These are phyloP conservation scores for Stygiomarasmius scandens DNA, from an alignment of 1,284 basidiomycete genomes.

Conservation along the genomic window DNA sequence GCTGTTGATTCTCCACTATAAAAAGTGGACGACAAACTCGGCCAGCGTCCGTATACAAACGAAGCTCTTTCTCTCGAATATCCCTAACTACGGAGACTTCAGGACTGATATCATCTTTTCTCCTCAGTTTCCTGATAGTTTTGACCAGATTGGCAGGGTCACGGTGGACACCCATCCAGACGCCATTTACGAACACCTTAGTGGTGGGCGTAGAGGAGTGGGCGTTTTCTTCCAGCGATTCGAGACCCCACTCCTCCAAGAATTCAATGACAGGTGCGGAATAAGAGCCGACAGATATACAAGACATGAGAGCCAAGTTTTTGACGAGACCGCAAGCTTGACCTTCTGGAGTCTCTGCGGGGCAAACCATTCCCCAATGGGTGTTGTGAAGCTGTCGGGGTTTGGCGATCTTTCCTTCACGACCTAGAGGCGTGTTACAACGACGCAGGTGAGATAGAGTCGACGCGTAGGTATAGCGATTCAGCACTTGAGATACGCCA, in stretches of 20 bases:
- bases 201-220: slow-evolving; percentile 84
- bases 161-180: slow-evolving; percentile 99
- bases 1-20: slow-evolving; percentile 90
- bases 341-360: slow-evolving; percentile 98
- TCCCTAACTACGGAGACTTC: slow-evolving; percentile 98
- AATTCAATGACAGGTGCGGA: slow-evolving; percentile 98
- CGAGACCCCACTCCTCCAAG: slow-evolving; percentile 97
- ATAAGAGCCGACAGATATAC: slow-evolving; percentile 96
- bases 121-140: slow-evolving; percentile 89
- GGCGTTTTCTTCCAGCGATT: slow-evolving; percentile 89
- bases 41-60: slow-evolving; percentile 95
- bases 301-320: slow-evolving; percentile 97
- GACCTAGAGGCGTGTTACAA: slow-evolving; percentile 97
- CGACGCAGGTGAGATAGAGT: slow-evolving; percentile 97
- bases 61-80: slow-evolving; percentile 93
- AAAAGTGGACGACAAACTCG: slow-evolving; percentile 96
- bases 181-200: slow-evolving; percentile 99
- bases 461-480: slow-evolving; percentile 98
- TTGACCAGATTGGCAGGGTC: slow-evolving; percentile 92
- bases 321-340: slow-evolving; percentile 99
- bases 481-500: slow-evolving; percentile 98
- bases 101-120: slow-evolving; percentile 94
- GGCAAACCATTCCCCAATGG: slow-evolving; percentile 99
- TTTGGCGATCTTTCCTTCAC: slow-evolving; percentile 99
- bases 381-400: slow-evolving; percentile 99